phyloP scores from a whole-genome alignment of 768 basidiomycete genomes.

The Termitomyces sp. region DNA sequence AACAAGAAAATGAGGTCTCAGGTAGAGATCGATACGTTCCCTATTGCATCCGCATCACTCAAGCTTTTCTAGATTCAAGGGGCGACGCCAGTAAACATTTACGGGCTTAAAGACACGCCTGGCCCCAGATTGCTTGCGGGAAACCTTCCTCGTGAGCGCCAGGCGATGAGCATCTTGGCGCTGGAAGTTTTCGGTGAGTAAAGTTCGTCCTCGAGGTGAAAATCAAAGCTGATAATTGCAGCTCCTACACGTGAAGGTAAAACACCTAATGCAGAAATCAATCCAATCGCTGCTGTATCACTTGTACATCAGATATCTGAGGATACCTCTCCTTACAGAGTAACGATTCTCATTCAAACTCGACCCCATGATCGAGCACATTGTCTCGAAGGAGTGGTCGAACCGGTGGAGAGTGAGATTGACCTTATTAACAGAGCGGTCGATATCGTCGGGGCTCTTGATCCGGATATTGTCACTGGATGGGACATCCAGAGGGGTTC shows the following conservation, averaged over 20 bases:
- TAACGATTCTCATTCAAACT: slow-evolving; percentile 54
- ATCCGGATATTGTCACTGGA: slow-evolving; percentile 90
- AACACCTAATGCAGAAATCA: slow-evolving; percentile 64
- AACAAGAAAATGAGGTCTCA: slow-evolving; percentile 35
- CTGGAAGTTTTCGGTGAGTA: slow-evolving; percentile 82
- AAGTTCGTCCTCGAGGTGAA: not conserved
- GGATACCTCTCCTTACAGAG: slow-evolving; percentile 35
- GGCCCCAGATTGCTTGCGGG: slow-evolving; percentile 15
- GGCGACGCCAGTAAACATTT: slow-evolving; percentile 72
- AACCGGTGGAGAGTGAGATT: slow-evolving; percentile 65
- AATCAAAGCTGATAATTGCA: slow-evolving; percentile 25
- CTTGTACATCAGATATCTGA: slow-evolving; percentile 66
- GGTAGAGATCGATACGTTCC: slow-evolving; percentile 30
- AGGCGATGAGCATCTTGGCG: slow-evolving; percentile 76
- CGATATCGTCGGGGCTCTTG: slow-evolving; percentile 71
- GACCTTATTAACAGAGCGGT: slow-evolving; percentile 77
- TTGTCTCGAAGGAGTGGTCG: slow-evolving; percentile 43
- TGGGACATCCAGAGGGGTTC: slow-evolving; percentile 89
- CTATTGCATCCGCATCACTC: not conserved
- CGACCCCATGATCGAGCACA: slow-evolving; percentile 33
- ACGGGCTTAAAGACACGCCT: slow-evolving; percentile 64
- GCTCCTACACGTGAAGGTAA: slow-evolving; percentile 59
- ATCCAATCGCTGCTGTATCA: slow-evolving; percentile 69
- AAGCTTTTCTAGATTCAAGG: slow-evolving; percentile 51
- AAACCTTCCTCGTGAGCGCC: slow-evolving; percentile 47